A percentile compares a stretch with the other conserved stretches of the same genome.
Conservation (phyloP, 306 rosid genomes). For the Pyrus communis region DNA sequence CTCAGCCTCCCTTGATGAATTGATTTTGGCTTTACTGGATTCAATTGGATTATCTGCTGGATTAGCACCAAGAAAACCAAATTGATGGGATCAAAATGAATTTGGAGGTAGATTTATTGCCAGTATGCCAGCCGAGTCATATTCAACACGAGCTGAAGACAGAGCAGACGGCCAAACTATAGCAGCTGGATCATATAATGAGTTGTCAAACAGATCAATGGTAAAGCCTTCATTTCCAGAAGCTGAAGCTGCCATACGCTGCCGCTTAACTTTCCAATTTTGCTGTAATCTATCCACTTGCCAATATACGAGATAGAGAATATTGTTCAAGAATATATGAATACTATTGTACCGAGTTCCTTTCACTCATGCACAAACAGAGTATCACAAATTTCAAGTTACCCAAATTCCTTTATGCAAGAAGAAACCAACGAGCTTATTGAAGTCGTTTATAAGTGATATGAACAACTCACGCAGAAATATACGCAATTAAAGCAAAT, state of each 20-base stretch:
- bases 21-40: slow-evolving; percentile 24
- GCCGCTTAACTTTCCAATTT: slow-evolving; percentile 96
- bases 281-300: slow-evolving; percentile 75
- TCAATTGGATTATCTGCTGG: slow-evolving; percentile 32
- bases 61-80: slow-evolving; percentile 52
- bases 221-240: slow-evolving; percentile 94
- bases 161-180: slow-evolving; percentile 44
- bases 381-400: not conserved
- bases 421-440: not conserved
- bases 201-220: slow-evolving; percentile 84
- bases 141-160: slow-evolving; percentile 69
- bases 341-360: not conserved
- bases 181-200: slow-evolving; percentile 54
- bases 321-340: not conserved
- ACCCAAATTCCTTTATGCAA: not conserved
- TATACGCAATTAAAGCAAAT: not conserved
- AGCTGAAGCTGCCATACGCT: slow-evolving; percentile 61
- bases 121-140: slow-evolving; percentile 87
- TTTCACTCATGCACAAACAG: slow-evolving; percentile 4
- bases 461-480: not conserved
- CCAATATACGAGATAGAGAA: slow-evolving; percentile 24
- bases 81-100: slow-evolving; percentile 59
- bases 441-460: not conserved
- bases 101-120: slow-evolving; percentile 64
- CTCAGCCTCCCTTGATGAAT: slow-evolving; percentile 37